phyloP scores from a whole-genome alignment of 2,329 filamentous ascomycete genomes.

The Epichloe festucae region DNA sequence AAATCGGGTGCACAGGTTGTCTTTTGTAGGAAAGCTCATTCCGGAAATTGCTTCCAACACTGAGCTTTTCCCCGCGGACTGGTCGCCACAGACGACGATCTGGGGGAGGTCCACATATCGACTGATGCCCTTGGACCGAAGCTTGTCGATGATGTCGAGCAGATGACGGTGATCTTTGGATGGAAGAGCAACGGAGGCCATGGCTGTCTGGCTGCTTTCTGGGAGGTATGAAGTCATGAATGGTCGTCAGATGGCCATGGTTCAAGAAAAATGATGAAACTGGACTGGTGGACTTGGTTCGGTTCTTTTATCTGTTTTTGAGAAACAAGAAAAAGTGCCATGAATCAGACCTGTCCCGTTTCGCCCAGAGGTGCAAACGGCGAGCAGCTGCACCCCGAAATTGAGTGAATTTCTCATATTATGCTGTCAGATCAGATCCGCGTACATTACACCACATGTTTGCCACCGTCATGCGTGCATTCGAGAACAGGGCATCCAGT shows the following conservation, averaged over 20 bases:
- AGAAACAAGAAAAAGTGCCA: too few species aligned
- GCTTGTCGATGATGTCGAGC: constrained; percentile 9
- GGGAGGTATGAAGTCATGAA: too few species aligned
- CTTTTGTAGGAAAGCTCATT: constrained; percentile 44
- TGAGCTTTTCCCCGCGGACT: constrained; percentile 51
- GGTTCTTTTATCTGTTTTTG: too few species aligned
- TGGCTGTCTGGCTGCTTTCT: background rate
- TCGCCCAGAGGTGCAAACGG: too few species aligned
- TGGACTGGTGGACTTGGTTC: too few species aligned
- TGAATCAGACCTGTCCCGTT: too few species aligned
- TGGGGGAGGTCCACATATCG: constrained; percentile 28
- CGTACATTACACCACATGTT: background rate
- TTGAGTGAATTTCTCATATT: too few species aligned
- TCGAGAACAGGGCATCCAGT: background rate
- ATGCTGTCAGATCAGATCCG: background rate
- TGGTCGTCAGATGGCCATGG: too few species aligned
- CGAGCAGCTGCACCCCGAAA: too few species aligned
- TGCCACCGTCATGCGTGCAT: background rate
- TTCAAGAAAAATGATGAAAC: too few species aligned
- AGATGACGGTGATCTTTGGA: constrained; percentile 7
- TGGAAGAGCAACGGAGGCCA: constrained; percentile 6
- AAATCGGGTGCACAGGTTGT: constrained; percentile 48
- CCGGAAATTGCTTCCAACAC: constrained; percentile 52
- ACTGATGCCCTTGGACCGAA: constrained; percentile 8
- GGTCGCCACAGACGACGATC: constrained; percentile 47